Base-by-base conservation (phyloP, 441 rosid genomes). In the Gossypium gossypioides region DNA sequence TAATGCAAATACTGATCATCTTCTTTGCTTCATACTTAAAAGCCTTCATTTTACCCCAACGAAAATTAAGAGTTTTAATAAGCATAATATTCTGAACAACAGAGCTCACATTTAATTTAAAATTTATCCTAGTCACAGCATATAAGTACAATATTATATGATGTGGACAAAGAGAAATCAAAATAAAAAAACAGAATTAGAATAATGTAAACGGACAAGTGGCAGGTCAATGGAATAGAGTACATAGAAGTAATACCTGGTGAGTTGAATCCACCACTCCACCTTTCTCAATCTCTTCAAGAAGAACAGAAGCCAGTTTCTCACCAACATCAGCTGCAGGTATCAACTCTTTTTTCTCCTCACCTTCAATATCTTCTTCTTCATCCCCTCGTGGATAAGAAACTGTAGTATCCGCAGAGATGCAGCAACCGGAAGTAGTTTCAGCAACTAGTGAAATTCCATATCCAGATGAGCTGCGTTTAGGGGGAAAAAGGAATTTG, bases 261-360 rank as follows among this genome's bases (percentile, higher is more conserved):
- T 92, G 97, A 40, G 96, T 74, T 34, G 96, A 89, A 80, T 94
- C 97, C 52, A 92, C 96, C 46, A 94, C 97, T 77, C 98, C 98
- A 34, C 97, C 97, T 76, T 84, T 91, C 80, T 87, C 93, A 74
- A 94, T 82, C 86, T 94, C 96, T 18, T 88, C 80, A 60, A 90
- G 98, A 60, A 94, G 92, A 86, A 82, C 66, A 21, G 91, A 85
- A 56, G 97, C 97, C 76, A 83, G 77, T 75, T 87, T 86, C 84
- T 77, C 88, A 4, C 97, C 97, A 7, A 93, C 88, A 71, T 86
- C 89, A 72, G 82, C 89, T 3, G 93, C 85, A 68, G 96, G 92
- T 54, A 44, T 72, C 77, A 89, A 71, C 46, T 84, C 88, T 81
- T 81, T 74, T 81, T 79, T 89, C 76, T 86, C 91, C 2, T 79